Conservation (phyloP, 768 basidiomycete genomes). For the Boletellus ananiceps region DNA sequence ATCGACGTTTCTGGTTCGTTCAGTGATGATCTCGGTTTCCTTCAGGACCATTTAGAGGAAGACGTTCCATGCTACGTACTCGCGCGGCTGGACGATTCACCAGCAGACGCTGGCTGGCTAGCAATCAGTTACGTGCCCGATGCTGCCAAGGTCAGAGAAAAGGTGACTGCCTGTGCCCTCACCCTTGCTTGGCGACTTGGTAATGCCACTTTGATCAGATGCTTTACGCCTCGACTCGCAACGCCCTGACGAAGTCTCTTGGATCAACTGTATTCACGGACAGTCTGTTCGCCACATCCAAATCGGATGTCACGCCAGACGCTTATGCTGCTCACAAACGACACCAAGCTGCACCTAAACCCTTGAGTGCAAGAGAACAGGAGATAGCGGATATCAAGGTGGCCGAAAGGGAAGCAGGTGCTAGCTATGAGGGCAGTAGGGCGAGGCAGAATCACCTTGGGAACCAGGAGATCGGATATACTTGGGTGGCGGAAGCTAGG, state of each 20-base stretch:
- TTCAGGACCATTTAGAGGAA: constrained; percentile 57
- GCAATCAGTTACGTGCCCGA: constrained; percentile 82
- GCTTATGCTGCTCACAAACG: constrained; percentile 71
- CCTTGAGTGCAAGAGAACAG: constrained; percentile 75
- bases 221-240: constrained; percentile 81
- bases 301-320: constrained; percentile 57
- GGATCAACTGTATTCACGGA: constrained; percentile 71
- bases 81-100: constrained; percentile 54
- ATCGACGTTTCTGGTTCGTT: constrained; percentile 49
- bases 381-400: constrained; percentile 75
- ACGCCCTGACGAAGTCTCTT: constrained; percentile 63
- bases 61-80: constrained; percentile 73
- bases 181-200: not conserved
- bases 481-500: constrained; percentile 64
- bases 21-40: constrained; percentile 53
- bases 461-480: constrained; percentile 51
- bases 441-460: constrained; percentile 54
- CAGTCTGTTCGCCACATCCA: constrained; percentile 74
- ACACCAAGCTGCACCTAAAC: constrained; percentile 72
- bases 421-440: constrained; percentile 54
- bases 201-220: constrained; percentile 45
- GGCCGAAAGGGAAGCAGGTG: constrained; percentile 62
- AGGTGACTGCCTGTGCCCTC: constrained; percentile 40
- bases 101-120: constrained; percentile 54
- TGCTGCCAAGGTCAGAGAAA: constrained; percentile 71